These are phyloP conservation scores for Evernia prunastri DNA, from an alignment of 495 filamentous ascomycete genomes.

Conservation along the genomic window DNA sequence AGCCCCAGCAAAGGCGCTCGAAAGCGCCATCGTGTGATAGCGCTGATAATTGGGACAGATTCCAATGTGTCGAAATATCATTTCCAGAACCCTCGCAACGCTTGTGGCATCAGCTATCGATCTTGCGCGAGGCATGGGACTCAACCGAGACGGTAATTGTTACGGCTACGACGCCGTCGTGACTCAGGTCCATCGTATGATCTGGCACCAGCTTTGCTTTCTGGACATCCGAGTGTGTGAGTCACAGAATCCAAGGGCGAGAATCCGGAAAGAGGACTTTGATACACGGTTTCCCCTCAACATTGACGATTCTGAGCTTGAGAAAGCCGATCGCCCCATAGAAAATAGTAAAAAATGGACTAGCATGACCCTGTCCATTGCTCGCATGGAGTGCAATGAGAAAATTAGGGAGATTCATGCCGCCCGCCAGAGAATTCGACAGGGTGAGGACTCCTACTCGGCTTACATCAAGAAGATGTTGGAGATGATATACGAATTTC, in stretches of 20 bases:
- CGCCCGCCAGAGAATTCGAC: conserved; percentile 55
- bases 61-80: conserved; percentile 59
- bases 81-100: conserved; percentile 65
- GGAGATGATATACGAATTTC: conserved; percentile 56
- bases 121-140: conserved; percentile 69
- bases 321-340: conserved; percentile 33
- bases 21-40: not conserved
- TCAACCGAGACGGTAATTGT: conserved; percentile 59
- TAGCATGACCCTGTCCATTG: conserved; percentile 55
- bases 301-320: conserved; percentile 55
- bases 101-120: conserved; percentile 62
- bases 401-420: conserved; percentile 61
- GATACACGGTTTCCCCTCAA: conserved; percentile 63
- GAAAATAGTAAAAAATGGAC: conserved; percentile 53
- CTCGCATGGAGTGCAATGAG: conserved; percentile 67
- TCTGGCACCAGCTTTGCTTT: conserved; percentile 71
- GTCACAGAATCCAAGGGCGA: conserved; percentile 61
- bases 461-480: conserved; percentile 32
- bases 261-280: conserved; percentile 64
- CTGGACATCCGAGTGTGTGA: conserved; percentile 73
- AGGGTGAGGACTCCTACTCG: conserved; percentile 42
- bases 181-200: conserved; percentile 63
- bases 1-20: not conserved
- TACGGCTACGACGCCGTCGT: conserved; percentile 56
- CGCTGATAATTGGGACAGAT: conserved; percentile 39